phyloP scores from a whole-genome alignment of 768 basidiomycete species.

The Auriculariales sp. region DNA sequence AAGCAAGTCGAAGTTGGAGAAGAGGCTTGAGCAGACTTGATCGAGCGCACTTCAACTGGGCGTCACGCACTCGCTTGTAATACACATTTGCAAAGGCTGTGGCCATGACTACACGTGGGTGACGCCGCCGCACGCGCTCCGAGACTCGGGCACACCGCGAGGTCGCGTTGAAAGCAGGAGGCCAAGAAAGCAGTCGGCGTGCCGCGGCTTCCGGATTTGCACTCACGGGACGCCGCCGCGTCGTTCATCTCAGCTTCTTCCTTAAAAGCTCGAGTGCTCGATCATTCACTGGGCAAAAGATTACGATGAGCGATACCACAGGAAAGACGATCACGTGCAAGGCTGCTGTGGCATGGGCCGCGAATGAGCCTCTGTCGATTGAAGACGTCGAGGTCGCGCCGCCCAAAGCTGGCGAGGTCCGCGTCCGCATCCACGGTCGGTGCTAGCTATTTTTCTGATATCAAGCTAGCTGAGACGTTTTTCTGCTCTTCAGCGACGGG shows the following conservation, averaged over 20 bases:
- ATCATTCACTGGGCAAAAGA: background rate
- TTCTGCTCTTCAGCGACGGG: slow-evolving; percentile 29
- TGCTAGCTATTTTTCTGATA: slow-evolving; percentile 2
- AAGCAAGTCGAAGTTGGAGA: no score
- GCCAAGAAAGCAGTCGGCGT: background rate
- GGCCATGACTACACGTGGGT: background rate
- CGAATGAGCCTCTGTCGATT: slow-evolving; percentile 69
- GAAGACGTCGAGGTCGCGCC: slow-evolving; percentile 93
- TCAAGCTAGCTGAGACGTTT: no score
- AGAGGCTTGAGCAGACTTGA: no score
- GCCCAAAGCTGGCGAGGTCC: slow-evolving; percentile 78
- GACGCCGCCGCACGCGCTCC: background rate
- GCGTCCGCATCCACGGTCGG: slow-evolving; percentile 80
- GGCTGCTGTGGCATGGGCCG: slow-evolving; percentile 92
- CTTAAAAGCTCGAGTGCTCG: background rate
- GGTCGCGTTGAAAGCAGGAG: background rate
- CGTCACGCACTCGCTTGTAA: slow-evolving; percentile 64
- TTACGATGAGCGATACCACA: slow-evolving; percentile 52
- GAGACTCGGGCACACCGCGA: no score
- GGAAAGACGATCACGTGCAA: slow-evolving; percentile 77
- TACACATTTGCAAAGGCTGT: slow-evolving; percentile 49
- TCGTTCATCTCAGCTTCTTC: background rate
- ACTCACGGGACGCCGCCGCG: background rate
- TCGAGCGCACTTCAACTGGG: no score
- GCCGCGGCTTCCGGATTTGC: no score